Evolutionary conservation across 2,329 filamentous ascomycete species (phyloP), one percentile per base, ranked within the genome.

Genomic region (Calonectria multiphialidica): DNA sequence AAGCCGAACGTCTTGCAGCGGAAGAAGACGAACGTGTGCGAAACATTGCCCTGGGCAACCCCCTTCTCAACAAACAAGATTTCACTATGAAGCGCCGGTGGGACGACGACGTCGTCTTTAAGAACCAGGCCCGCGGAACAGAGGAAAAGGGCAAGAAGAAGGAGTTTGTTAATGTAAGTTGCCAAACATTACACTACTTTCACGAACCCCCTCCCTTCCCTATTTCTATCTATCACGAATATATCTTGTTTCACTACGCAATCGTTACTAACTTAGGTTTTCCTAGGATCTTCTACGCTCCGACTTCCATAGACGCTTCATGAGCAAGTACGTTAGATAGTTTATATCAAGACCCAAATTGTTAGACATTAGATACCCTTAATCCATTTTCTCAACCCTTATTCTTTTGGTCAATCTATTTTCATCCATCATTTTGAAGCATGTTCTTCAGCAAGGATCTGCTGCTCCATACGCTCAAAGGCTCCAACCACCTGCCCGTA

Each of bases 51-150:
- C 87, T 94, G 49, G 97, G 97, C 8, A 99, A 99, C 82, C 97
- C 97, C 45, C 86, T 99, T 64, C 89, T 99, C 69, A 98, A 98
- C 63, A 94, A 94, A 82, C 86, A 90, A 23, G 95, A 98, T 78
- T 98, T 97, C 82, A 95, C 93, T 71, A 93, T 98, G 80, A 98
- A 98, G 89, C 88, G 95, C 77, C 88, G 96, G 78, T 99, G 97
- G 97, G 97, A 99, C 79, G 97, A 99, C 80, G 97, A 99, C 82
- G 97, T 99, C 15, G 96, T 99, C 3, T 99, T 99, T 87, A 98
- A 98, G 88, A 99, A 99, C 84, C 97, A 99, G 86, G 97, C 96
- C 40, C 90, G 97, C 71, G 97, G 96, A 10, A 98, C 96, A 0
- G 96, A 98, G 81, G 95, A 98, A 74, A 96, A 93, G 87, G 92